Conservation (phyloP, 2,329 filamentous ascomycete genomes). For the Neurospora sp. region DNA sequence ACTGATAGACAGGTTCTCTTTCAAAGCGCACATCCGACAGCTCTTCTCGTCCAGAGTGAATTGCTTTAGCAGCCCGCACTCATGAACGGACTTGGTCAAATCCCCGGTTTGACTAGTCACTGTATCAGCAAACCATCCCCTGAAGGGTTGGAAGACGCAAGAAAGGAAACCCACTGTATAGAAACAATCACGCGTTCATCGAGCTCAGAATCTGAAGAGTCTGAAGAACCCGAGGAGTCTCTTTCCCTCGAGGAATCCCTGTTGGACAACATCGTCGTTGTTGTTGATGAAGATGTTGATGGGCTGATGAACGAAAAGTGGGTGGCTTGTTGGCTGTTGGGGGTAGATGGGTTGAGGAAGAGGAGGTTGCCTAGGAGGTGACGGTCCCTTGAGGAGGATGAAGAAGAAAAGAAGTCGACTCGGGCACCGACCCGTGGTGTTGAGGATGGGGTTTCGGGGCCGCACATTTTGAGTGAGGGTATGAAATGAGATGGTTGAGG, state of each 20-base stretch:
- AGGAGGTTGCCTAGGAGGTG: constrained; percentile 6
- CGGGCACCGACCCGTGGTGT: constrained; percentile 17
- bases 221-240: background rate
- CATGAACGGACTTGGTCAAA: constrained; percentile 12
- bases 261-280: background rate
- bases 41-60: constrained; percentile 11
- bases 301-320: constrained; percentile 8
- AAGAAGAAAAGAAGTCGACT: constrained; percentile 16
- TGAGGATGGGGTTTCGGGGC: constrained; percentile 12
- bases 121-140: background rate
- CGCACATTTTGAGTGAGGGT: constrained; percentile 12
- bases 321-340: constrained; percentile 11
- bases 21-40: constrained; percentile 8
- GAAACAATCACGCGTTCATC: constrained; percentile 13
- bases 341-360: constrained; percentile 5
- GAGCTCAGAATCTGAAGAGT: background rate
- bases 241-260: background rate
- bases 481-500: background rate
- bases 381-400: background rate
- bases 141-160: background rate
- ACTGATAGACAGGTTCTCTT: constrained; percentile 9
- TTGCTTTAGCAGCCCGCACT: constrained; percentile 15
- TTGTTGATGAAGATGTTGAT: background rate
- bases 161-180: constrained; percentile 14
- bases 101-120: constrained; percentile 13